These are phyloP conservation scores for Macrophomina pseudophaseolina DNA, from an alignment of 2,329 filamentous ascomycete species.

Conservation along the genomic window DNA sequence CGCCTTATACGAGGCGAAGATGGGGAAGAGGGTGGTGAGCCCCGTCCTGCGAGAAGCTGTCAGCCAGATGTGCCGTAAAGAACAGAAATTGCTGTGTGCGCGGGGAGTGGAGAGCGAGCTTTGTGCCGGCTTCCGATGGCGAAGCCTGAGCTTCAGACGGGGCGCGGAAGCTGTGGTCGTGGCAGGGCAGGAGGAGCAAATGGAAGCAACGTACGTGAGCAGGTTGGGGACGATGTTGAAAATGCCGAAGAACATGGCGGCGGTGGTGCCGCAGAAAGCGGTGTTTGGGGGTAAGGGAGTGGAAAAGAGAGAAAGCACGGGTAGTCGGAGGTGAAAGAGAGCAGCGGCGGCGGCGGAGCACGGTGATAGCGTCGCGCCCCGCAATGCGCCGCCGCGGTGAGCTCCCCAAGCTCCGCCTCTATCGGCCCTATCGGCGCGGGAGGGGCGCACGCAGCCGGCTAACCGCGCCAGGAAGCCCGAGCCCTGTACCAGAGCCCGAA, in stretches of 20 bases:
- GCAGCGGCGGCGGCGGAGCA: not conserved
- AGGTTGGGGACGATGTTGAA: conserved; percentile 27
- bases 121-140: conserved; percentile 1
- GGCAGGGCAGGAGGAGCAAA: not conserved
- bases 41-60: conserved; percentile 65
- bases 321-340: conserved; percentile 17
- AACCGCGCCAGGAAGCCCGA: conserved; percentile 12
- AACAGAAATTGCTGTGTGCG: not conserved
- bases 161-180: not conserved
- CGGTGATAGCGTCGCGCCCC: conserved; percentile 3
- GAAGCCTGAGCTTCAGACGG: conserved; percentile 9
- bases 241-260: conserved; percentile 27
- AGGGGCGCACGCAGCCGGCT: conserved; percentile 3
- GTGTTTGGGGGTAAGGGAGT: not conserved
- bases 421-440: conserved; percentile 21
- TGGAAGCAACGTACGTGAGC: conserved; percentile 22
- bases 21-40: conserved; percentile 88
- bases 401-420: conserved; percentile 20
- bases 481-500: not conserved
- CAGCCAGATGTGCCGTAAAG: conserved; percentile 15
- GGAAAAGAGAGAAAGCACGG: not conserved
- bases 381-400: conserved; percentile 5
- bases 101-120: not conserved
- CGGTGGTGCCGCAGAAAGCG: not conserved
- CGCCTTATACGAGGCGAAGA: conserved; percentile 98